Evolutionary conservation across 2,329 filamentous ascomycete genomes (phyloP), one percentile per base, ranked within the genome.

Genomic region (Aspergillus piperis): DNA sequence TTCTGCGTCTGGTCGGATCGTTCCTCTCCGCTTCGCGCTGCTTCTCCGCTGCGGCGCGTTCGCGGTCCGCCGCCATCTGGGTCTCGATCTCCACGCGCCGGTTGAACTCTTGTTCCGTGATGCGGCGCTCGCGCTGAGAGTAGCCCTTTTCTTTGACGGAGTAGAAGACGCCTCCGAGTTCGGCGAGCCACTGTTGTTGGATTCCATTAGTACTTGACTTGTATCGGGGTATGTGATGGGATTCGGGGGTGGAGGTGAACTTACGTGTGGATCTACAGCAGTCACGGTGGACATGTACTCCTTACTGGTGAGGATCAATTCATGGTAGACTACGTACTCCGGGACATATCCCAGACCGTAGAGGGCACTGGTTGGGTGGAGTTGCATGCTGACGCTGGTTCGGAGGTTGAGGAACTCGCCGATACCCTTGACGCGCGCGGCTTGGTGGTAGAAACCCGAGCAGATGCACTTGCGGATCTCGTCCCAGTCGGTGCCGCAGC

Each of bases 281-380:
- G 95, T 99, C 8, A 99, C 95, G 4, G 92, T 96, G 3, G 91
- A 96, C 88, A 99, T 97, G 80, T 98, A 99, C 74, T 98, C 95
- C 74, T 96, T 97, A 59, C 89, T 91, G 0, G 95, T 99, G 62
- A 99, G 86, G 69, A 99, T 96, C 60, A 99, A 86, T 77, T 99
- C 95, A 81, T 99, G 95, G 77, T 99, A 99, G 44, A 99, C 88
- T 55, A 99, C 92, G 72, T 98, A 98, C 73, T 99, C 95, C 1
- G 96, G 95, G 23, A 96, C 86, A 76, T 96, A 96, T 3, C 95
- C 95, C 1, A 92, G 83, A 23, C 95, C 95, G 73, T 97, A 98
- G 0, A 99, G 84, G 1, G 95, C 92, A 64, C 89, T 93, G 0
- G 95, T 99, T 1, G 95, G 95, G 74, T 99, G 96, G 30, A 99